Evolutionary conservation across 2,329 filamentous ascomycete genomes (phyloP).

Genomic region (Xylaria sp.): DNA sequence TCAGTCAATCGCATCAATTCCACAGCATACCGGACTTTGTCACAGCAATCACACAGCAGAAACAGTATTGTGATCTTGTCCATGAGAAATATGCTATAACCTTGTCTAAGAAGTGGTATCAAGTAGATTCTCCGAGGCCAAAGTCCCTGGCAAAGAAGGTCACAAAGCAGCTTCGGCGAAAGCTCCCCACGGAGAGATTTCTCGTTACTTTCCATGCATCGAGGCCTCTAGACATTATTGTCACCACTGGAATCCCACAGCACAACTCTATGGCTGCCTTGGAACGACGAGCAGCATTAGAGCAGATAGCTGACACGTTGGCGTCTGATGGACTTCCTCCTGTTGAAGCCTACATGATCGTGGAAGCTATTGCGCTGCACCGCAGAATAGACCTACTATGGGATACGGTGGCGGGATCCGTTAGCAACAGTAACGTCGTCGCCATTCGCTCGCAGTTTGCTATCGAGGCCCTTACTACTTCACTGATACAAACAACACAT

Average conservation of each 20-base stretch:
- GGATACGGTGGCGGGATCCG: slow-evolving; percentile 5
- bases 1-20: slow-evolving; percentile 23
- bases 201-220: slow-evolving; percentile 20
- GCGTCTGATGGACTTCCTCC: slow-evolving; percentile 24
- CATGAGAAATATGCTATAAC: slow-evolving; percentile 18
- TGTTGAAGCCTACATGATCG: slow-evolving; percentile 25
- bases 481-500: slow-evolving; percentile 24
- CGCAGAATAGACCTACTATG: slow-evolving; percentile 23
- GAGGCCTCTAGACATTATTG: slow-evolving; percentile 20
- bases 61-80: slow-evolving; percentile 11
- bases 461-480: slow-evolving; percentile 20
- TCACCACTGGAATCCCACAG: slow-evolving; percentile 15
- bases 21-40: slow-evolving; percentile 11
- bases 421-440: slow-evolving; percentile 10
- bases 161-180: slow-evolving; percentile 23
- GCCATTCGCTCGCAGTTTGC: slow-evolving; percentile 17
- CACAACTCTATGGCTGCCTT: slow-evolving; percentile 24
- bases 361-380: slow-evolving; percentile 24
- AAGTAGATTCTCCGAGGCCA: slow-evolving; percentile 5
- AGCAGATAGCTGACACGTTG: slow-evolving; percentile 15
- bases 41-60: slow-evolving; percentile 17
- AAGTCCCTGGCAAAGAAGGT: slow-evolving; percentile 19
- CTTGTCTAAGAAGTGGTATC: slow-evolving; percentile 22
- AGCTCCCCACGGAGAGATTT: slow-evolving; percentile 26
- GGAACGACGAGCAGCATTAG: slow-evolving; percentile 12